phyloP scores from a whole-genome alignment of 306 rosid species.

The Cotoneaster glaucophyllus region DNA sequence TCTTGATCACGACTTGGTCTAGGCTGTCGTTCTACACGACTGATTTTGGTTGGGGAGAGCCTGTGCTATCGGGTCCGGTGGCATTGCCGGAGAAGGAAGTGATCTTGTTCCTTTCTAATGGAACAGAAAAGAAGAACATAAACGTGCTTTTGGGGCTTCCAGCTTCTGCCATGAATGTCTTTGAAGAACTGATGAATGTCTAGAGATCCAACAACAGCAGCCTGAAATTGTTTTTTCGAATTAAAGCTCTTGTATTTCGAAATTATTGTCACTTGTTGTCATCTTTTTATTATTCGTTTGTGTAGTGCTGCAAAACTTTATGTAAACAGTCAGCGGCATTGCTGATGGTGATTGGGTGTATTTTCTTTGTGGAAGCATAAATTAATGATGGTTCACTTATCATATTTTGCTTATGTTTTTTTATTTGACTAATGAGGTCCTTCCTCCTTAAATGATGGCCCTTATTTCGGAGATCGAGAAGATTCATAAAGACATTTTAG shows the following conservation, averaged over 20 bases:
- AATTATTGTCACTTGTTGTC: neutral
- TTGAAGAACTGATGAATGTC: conserved; percentile 31
- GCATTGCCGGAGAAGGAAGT: conserved; percentile 68
- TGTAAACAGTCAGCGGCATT: neutral
- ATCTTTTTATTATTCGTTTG: neutral
- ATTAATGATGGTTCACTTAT: neutral
- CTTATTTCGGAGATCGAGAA: no score
- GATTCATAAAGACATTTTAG: no score
- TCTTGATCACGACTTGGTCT: conserved; percentile 77
- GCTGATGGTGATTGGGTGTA: neutral
- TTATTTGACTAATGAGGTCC: no score
- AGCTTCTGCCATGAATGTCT: conserved; percentile 56
- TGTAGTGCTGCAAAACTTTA: neutral
- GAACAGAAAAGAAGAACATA: conserved; percentile 39
- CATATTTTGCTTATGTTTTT: neutral
- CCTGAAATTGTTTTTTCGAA: neutral
- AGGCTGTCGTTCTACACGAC: conserved; percentile 51
- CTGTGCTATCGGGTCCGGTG: conserved; percentile 70
- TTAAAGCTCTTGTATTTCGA: neutral
- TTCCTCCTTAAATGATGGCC: no score
- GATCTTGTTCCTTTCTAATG: conserved; percentile 45
- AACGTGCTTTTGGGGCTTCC: conserved; percentile 78
- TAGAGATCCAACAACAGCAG: neutral
- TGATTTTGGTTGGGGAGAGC: conserved; percentile 83
- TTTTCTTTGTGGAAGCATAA: neutral